Percentiles rank a stretch among this genome's conserved stretches.
phyloP scores from a whole-genome alignment of 2,329 filamentous ascomycete species.

The Blastomyces silverae region DNA sequence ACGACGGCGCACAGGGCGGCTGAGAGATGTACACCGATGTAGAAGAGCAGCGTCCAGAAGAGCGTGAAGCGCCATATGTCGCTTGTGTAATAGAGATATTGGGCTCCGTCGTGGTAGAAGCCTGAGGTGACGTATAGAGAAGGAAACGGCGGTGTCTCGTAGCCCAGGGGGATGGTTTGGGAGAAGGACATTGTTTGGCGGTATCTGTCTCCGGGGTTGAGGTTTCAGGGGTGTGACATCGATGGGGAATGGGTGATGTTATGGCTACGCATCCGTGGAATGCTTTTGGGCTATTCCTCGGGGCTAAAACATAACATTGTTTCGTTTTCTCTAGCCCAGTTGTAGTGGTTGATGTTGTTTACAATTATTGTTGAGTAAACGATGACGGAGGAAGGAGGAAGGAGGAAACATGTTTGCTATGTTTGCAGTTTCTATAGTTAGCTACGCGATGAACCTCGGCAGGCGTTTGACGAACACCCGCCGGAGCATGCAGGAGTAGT shows the following conservation, averaged over 20 bases:
- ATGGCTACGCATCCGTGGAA: not conserved
- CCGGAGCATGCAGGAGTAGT: too few species aligned
- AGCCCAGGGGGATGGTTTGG: constrained; percentile 40
- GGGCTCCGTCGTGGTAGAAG: constrained; percentile 49
- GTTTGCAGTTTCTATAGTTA: too few species aligned
- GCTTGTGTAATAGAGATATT: constrained; percentile 63
- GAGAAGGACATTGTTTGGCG: constrained; percentile 14
- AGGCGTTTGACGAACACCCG: not conserved
- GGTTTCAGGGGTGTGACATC: too few species aligned
- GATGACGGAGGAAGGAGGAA: not conserved
- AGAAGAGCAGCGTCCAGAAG: constrained; percentile 77
- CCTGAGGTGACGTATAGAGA: constrained; percentile 70
- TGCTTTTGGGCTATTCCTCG: not conserved
- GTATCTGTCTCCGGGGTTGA: too few species aligned
- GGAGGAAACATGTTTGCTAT: not conserved
- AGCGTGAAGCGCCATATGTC: constrained; percentile 87
- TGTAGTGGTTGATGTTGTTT: too few species aligned
- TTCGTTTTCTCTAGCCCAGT: too few species aligned
- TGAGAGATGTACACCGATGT: constrained; percentile 64
- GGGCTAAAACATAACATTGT: not conserved
- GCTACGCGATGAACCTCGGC: too few species aligned
- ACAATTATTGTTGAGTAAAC: not conserved
- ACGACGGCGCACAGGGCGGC: constrained; percentile 65
- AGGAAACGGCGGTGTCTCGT: constrained; percentile 66
- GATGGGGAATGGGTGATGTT: not conserved